phyloP scores from a whole-genome alignment of 257 asterid species.

The Solanum appendiculatum region DNA sequence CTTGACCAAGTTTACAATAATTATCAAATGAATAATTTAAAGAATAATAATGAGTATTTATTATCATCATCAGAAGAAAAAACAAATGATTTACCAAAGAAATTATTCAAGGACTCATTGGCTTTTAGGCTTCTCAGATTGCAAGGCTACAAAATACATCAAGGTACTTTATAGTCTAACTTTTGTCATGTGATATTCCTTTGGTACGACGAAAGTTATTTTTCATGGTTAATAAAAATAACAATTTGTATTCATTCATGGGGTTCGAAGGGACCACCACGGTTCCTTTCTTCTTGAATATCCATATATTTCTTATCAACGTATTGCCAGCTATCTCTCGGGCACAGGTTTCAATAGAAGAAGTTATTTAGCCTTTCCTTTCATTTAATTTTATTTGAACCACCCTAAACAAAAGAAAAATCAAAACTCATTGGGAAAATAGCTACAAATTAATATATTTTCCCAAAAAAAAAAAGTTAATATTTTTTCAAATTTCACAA shows the following conservation, averaged over 20 bases:
- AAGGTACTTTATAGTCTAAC: conserved; percentile 13
- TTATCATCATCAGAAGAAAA: not conserved
- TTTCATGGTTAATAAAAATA: not conserved
- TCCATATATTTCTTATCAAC: not conserved
- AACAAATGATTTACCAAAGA: not conserved
- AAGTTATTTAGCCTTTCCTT: too few species aligned
- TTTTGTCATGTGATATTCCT: not conserved
- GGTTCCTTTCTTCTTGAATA: not conserved
- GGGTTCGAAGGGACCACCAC: not conserved
- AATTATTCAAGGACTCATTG: conserved; percentile 46
- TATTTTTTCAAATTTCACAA: too few species aligned
- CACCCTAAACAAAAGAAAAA: too few species aligned
- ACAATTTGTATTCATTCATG: not conserved
- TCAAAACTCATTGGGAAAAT: too few species aligned
- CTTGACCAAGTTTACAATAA: conserved; percentile 35
- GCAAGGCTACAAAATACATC: conserved; percentile 31
- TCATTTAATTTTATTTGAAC: too few species aligned
- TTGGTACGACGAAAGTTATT: not conserved
- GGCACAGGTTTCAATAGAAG: too few species aligned
- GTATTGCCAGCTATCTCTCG: not conserved
- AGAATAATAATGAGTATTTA: not conserved
- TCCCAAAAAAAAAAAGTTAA: too few species aligned
- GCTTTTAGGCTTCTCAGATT: conserved; percentile 53
- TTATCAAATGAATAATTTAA: not conserved
- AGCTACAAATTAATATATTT: too few species aligned